Evolutionary conservation across 306 rosid species (phyloP).

Genomic region (Gillenia trifoliata): DNA sequence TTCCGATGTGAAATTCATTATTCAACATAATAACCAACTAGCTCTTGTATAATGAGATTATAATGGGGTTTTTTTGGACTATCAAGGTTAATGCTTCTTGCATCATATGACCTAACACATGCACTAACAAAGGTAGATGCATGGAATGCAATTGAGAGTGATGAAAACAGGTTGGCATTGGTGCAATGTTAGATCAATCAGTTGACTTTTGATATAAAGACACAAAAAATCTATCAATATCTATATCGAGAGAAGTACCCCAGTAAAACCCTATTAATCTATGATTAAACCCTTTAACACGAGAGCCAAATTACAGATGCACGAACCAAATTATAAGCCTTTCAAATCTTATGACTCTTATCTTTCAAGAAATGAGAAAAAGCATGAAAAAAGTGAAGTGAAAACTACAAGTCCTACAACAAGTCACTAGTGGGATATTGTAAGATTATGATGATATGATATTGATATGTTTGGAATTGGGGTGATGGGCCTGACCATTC

Average conservation of each 20-base stretch:
- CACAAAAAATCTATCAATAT: conserved; percentile 6
- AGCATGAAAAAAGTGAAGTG: background rate
- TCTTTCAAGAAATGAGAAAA: background rate
- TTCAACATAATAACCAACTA: no score
- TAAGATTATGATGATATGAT: background rate
- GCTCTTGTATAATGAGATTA: background rate
- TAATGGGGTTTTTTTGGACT: background rate
- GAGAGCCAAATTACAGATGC: background rate
- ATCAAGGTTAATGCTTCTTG: background rate
- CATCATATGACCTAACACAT: background rate
- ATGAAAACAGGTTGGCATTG: background rate
- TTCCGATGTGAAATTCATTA: no score
- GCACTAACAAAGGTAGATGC: background rate
- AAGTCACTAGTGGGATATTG: background rate
- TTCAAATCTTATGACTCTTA: background rate
- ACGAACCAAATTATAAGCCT: background rate
- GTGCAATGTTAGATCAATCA: background rate
- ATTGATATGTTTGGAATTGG: background rate
- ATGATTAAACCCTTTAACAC: background rate
- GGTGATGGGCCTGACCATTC: background rate
- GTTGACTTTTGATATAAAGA: conserved; percentile 4
- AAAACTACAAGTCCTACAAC: background rate
- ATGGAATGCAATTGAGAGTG: background rate
- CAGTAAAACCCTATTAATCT: background rate
- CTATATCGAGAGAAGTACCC: background rate